These are phyloP conservation scores for Lumnitzera racemosa DNA, from an alignment of 345 rosid species.

Conservation along the genomic window DNA sequence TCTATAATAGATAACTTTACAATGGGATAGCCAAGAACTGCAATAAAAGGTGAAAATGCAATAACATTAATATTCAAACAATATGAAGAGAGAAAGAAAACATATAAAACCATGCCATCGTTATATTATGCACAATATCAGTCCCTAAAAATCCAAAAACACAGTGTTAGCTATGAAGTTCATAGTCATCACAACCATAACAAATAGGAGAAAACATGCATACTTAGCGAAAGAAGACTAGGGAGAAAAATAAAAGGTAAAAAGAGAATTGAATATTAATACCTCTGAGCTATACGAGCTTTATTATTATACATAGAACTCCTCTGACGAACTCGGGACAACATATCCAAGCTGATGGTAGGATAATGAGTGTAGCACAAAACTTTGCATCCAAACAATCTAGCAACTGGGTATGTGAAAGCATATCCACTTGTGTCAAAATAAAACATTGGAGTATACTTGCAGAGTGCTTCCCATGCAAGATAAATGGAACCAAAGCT, in stretches of 20 bases:
- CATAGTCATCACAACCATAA: no score
- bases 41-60: conserved; percentile 10
- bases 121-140: no score
- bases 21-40: conserved; percentile 73
- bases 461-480: conserved; percentile 81
- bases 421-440: conserved; percentile 93
- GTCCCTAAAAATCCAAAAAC: no score
- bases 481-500: conserved; percentile 88
- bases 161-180: no score
- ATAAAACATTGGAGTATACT: conserved; percentile 61
- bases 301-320: conserved; percentile 80
- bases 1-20: conserved; percentile 69
- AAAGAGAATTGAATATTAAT: conserved; percentile 2
- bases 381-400: conserved; percentile 92
- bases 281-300: conserved; percentile 69
- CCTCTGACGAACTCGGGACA: conserved; percentile 68
- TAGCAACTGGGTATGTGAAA: conserved; percentile 82
- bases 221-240: neutral
- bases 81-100: neutral
- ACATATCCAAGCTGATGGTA: conserved; percentile 86
- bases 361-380: conserved; percentile 94
- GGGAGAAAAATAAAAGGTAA: conserved; percentile 1
- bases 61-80: conserved; percentile 2
- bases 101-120: neutral
- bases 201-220: no score